Evolutionary conservation across 768 basidiomycete genomes (phyloP).

Genomic region (Cubamyces sp.): DNA sequence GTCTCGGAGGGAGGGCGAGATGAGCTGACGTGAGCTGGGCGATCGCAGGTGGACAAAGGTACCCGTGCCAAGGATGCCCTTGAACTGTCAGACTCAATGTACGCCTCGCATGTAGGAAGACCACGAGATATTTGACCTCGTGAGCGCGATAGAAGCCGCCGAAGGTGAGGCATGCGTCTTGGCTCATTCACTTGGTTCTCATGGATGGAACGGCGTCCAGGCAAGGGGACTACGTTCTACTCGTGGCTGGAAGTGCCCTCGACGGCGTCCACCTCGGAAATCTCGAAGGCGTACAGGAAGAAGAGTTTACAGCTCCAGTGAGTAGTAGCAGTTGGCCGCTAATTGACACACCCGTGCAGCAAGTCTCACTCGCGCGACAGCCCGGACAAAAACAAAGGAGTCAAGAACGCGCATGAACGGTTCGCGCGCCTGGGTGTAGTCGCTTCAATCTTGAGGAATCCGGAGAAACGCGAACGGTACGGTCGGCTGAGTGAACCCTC

Average conservation of each 20-base stretch:
- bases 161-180: slow-evolving; percentile 58
- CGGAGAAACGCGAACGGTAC: slow-evolving; percentile 76
- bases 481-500: slow-evolving; percentile 31
- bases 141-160: slow-evolving; percentile 73
- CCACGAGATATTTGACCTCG: slow-evolving; percentile 95
- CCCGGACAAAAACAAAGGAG: slow-evolving; percentile 93
- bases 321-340: slow-evolving; percentile 43
- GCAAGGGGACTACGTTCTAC: slow-evolving; percentile 94
- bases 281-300: slow-evolving; percentile 89
- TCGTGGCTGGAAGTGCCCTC: slow-evolving; percentile 85
- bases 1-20: background rate
- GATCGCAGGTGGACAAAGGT: slow-evolving; percentile 72
- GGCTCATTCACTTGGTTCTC: background rate
- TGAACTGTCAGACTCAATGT: background rate
- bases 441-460: slow-evolving; percentile 74
- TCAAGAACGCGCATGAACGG: slow-evolving; percentile 81
- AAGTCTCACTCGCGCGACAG: slow-evolving; percentile 42
- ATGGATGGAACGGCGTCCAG: slow-evolving; percentile 38
- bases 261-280: slow-evolving; percentile 74
- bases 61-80: slow-evolving; percentile 10
- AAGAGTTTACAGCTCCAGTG: slow-evolving; percentile 91
- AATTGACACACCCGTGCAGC: background rate
- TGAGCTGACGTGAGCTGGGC: slow-evolving; percentile 8
- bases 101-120: slow-evolving; percentile 64
- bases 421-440: slow-evolving; percentile 93